These are phyloP conservation scores for Spencermartinsiella europaea DNA, from an alignment of 805 yeast species.

Conservation along the genomic window DNA sequence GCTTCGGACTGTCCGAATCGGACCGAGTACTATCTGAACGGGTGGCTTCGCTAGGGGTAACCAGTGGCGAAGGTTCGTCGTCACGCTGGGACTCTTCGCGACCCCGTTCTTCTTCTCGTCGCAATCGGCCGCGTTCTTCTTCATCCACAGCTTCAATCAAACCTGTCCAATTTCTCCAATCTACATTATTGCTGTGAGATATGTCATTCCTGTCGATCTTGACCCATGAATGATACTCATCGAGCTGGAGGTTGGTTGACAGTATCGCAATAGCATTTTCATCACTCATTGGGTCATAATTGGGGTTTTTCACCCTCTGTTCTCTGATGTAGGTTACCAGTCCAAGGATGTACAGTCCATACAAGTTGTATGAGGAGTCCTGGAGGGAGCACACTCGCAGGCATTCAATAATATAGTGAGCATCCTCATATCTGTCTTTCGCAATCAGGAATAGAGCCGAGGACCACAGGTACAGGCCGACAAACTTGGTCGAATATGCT, in stretches of 20 bases:
- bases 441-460: conserved; percentile 12
- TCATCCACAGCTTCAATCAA: neutral
- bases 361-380: conserved; percentile 3
- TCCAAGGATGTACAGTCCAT: conserved; percentile 14
- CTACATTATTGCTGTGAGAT: neutral
- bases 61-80: neutral
- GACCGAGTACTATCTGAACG: neutral
- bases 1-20: conserved; percentile 1
- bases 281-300: conserved; percentile 8
- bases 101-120: neutral
- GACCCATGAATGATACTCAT: conserved; percentile 15
- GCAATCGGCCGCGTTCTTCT: neutral
- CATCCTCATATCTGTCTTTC: conserved; percentile 12
- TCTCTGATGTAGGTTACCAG: conserved; percentile 7
- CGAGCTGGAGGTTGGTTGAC: conserved; percentile 15
- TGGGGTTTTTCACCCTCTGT: neutral
- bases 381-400: conserved; percentile 7
- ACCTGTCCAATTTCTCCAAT: neutral
- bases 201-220: neutral
- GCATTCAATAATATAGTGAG: conserved; percentile 9
- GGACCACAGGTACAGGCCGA: conserved; percentile 10
- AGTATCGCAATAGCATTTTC: conserved; percentile 16
- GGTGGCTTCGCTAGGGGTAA: neutral
- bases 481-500: conserved; percentile 4
- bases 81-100: neutral